These are phyloP conservation scores for Nitzschia palea DNA, from an alignment of 108 stramenopile genomes.

Conservation along the genomic window DNA sequence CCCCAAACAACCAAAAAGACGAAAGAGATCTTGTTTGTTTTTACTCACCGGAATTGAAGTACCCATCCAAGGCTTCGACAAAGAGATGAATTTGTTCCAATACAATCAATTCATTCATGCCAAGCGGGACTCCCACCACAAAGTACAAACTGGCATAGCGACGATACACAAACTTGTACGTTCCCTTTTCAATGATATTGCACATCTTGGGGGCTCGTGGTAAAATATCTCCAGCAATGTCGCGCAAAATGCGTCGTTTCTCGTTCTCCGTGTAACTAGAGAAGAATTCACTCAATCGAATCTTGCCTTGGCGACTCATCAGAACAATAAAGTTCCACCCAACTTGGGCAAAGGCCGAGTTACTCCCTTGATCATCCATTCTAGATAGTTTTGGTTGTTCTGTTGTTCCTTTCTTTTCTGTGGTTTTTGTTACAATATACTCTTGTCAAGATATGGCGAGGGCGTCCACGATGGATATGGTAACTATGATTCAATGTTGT, in stretches of 20 bases:
- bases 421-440: too few species aligned
- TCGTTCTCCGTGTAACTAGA: constrained; percentile 79
- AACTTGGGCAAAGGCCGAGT: constrained; percentile 33
- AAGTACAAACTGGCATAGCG: constrained; percentile 89
- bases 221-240: constrained; percentile 90
- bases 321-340: constrained; percentile 88
- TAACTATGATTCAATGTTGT: too few species aligned
- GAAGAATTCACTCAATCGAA: constrained; percentile 86
- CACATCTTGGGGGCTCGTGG: constrained; percentile 98
- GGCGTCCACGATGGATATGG: too few species aligned
- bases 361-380: constrained; percentile 26
- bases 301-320: constrained; percentile 88
- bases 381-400: too few species aligned
- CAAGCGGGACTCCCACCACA: constrained; percentile 78
- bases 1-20: too few species aligned
- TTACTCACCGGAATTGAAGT: constrained; percentile 85
- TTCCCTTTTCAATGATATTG: constrained; percentile 97
- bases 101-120: constrained; percentile 85
- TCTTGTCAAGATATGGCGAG: too few species aligned
- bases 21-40: not conserved
- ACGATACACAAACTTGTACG: constrained; percentile 91
- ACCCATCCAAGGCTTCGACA: constrained; percentile 97
- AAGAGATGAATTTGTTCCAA: constrained; percentile 98
- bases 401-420: too few species aligned
- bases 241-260: constrained; percentile 91